A percentile compares a stretch with the other conserved stretches of the same genome.
Conservation (phyloP, 2,329 filamentous ascomycete species). For the Lachnellula hyalina region DNA sequence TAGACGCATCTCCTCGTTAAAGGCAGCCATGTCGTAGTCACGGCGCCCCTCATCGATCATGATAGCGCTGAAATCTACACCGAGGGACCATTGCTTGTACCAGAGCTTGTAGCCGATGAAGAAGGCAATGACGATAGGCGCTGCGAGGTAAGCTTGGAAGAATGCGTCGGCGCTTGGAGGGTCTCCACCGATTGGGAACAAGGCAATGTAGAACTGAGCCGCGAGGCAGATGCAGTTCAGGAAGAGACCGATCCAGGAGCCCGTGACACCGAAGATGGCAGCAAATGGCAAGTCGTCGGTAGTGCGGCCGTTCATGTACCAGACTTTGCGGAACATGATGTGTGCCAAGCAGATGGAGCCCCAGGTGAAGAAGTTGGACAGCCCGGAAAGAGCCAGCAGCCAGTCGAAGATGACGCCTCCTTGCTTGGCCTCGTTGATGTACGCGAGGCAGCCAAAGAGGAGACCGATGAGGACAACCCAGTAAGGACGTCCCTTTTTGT, state of each 20-base stretch:
- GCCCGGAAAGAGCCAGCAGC: slow-evolving; percentile 66
- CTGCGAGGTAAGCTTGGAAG: slow-evolving; percentile 47
- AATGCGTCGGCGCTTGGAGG: slow-evolving; percentile 37
- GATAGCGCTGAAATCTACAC: slow-evolving; percentile 25
- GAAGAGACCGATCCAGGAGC: slow-evolving; percentile 62
- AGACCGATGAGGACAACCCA: slow-evolving; percentile 48
- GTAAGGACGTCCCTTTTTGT: slow-evolving; percentile 70
- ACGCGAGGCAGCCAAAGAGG: slow-evolving; percentile 54
- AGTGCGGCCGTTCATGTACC: slow-evolving; percentile 52
- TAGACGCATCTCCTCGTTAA: slow-evolving; percentile 27
- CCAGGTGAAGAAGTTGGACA: slow-evolving; percentile 73
- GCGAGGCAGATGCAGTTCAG: slow-evolving; percentile 65
- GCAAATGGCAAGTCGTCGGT: slow-evolving; percentile 44
- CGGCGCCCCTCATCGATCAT: slow-evolving; percentile 29
- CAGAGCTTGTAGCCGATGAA: slow-evolving; percentile 64
- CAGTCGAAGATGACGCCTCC: slow-evolving; percentile 51
- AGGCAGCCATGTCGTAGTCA: slow-evolving; percentile 28
- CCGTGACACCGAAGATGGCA: slow-evolving; percentile 51
- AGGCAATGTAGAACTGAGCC: slow-evolving; percentile 42
- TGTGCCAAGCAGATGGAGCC: slow-evolving; percentile 60
- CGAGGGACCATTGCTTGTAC: slow-evolving; percentile 26
- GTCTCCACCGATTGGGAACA: slow-evolving; percentile 44
- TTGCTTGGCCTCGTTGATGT: slow-evolving; percentile 44
- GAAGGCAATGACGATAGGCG: slow-evolving; percentile 49
- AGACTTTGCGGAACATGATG: slow-evolving; percentile 60